Evolutionary conservation across 139 green algal species (phyloP), one percentile per base, ranked within the genome.

Genomic region (Gonium pectorale): DNA sequence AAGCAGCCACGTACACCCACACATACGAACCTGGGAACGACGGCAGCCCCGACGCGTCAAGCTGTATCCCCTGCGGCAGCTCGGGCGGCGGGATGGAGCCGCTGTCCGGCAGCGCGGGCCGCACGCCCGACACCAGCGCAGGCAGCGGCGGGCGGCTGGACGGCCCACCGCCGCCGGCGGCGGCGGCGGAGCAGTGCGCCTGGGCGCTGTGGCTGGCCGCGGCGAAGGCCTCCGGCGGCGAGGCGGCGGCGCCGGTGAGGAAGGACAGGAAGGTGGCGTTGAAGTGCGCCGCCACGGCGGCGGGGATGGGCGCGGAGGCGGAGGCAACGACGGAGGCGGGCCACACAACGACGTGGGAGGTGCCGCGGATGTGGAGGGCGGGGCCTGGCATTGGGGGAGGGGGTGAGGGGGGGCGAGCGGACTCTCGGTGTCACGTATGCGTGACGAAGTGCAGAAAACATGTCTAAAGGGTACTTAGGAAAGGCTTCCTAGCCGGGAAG

Each of bases 191-290:
- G 79, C 85, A 91, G 44, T 89, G 78, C n/a, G 79, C 56, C 37
- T 90, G 86, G 13, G 81, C 56, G 19, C 75, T 43, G 37, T 86
- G 90, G 62, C 33, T 90, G 35, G 74, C 91, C 0, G 97, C 40
- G 13, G 92, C 91, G 83, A 95, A 97, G 6, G 95, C 94, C 88
- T 96, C 94, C 9, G 86, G 66, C 38, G 93, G n/a, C 0, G 83
- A 90, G 7, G 90, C 78, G 17, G 26, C 68, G 17, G 64, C 51
- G 27, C 72, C 88, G 33, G 90, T 73, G 24, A 98, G 69, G 44
- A 84, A 85, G 29, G 86, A 86, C 37, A 97, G 93, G 70, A 98
- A 96, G 13, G 86, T 78, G 79, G 90, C 86, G 46, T 78, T 86
- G 86, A 97, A 97, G 56, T 95, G 90, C 4, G 90, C 80, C 46